Conservation (phyloP, 2,329 filamentous ascomycete species). For the Plectosphaerella plurivora region DNA sequence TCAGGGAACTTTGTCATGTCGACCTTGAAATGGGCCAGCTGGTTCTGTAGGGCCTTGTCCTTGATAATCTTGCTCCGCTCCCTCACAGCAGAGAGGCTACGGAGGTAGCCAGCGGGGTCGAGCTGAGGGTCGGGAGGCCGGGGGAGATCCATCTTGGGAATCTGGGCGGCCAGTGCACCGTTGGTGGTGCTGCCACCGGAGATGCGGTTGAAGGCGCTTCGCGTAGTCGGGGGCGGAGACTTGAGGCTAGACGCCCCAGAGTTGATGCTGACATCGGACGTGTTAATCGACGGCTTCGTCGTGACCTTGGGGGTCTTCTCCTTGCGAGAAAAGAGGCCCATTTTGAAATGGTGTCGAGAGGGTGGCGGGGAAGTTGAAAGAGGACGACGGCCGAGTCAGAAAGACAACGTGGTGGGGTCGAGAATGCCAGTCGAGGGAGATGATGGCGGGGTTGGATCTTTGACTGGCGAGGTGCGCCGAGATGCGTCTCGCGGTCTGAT, state of each 20-base stretch:
- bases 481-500: background rate
- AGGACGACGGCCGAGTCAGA: background rate
- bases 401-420: slow-evolving; percentile 2
- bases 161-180: slow-evolving; percentile 48
- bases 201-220: slow-evolving; percentile 40
- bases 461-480: background rate
- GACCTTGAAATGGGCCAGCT: slow-evolving; percentile 82
- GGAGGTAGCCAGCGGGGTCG: slow-evolving; percentile 85
- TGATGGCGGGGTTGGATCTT: too few species aligned
- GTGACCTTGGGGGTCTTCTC: slow-evolving; percentile 39
- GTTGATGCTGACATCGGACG: slow-evolving; percentile 44
- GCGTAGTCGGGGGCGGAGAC: slow-evolving; percentile 28
- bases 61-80: slow-evolving; percentile 72
- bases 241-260: slow-evolving; percentile 46
- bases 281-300: slow-evolving; percentile 33
- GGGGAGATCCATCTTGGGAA: slow-evolving; percentile 70
- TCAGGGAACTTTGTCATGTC: slow-evolving; percentile 80
- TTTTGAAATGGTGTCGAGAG: slow-evolving; percentile 21
- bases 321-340: slow-evolving; percentile 55
- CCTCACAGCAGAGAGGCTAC: slow-evolving; percentile 82
- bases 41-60: slow-evolving; percentile 71
- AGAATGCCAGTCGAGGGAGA: background rate
- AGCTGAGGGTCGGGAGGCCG: slow-evolving; percentile 81
- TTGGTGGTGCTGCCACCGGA: slow-evolving; percentile 44
- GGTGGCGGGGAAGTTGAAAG: background rate